Conservation (phyloP, 2,329 filamentous ascomycete genomes). For the Penicillium sp. region DNA sequence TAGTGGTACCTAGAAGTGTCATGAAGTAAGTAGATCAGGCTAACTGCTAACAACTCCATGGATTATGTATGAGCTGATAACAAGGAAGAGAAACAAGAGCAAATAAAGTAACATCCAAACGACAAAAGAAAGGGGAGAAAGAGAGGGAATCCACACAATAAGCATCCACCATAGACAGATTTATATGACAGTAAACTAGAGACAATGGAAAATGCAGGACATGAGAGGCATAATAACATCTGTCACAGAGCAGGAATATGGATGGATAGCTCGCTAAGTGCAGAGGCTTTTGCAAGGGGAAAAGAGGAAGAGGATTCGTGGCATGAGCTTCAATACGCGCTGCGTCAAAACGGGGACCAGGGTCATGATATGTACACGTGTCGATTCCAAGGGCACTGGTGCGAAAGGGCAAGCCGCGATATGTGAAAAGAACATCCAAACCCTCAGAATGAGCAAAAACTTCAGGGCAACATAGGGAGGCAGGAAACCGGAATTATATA, state of each 20-base stretch:
- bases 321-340: slow-evolving; percentile 11
- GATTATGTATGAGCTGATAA: slow-evolving; percentile 8
- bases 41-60: neutral
- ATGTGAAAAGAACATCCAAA: slow-evolving; percentile 7
- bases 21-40: neutral
- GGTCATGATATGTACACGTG: slow-evolving; percentile 21
- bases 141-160: slow-evolving; percentile 7
- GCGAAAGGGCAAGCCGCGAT: slow-evolving; percentile 14
- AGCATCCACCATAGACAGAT: slow-evolving; percentile 10
- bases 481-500: slow-evolving; percentile 24
- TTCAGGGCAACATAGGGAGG: slow-evolving; percentile 1
- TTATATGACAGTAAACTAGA: slow-evolving; percentile 10
- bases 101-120: slow-evolving; percentile 5
- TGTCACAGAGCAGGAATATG: slow-evolving; percentile 6
- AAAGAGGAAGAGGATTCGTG: slow-evolving; percentile 8
- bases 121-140: slow-evolving; percentile 8
- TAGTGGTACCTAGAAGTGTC: neutral
- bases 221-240: slow-evolving; percentile 6
- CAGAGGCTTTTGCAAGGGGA: slow-evolving; percentile 6
- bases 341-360: slow-evolving; percentile 8
- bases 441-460: neutral
- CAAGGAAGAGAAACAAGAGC: neutral
- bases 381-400: slow-evolving; percentile 11
- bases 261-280: slow-evolving; percentile 13
- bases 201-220: slow-evolving; percentile 3